phyloP scores from a whole-genome alignment of 495 filamentous ascomycete species.

The Daldinia concentrica region DNA sequence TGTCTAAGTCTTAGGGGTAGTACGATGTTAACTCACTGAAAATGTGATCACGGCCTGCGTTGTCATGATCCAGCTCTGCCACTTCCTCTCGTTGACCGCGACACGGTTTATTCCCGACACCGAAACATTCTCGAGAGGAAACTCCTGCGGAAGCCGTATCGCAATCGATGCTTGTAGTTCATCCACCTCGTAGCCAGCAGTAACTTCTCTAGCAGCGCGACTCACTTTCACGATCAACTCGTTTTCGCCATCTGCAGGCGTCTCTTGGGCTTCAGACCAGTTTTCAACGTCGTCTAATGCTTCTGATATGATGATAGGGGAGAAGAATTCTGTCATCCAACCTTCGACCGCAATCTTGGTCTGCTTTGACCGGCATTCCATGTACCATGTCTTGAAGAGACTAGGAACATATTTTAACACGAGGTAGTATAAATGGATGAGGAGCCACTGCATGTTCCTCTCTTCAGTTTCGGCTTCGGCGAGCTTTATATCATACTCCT shows the following conservation, averaged over 20 bases:
- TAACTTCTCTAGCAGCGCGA: constrained; percentile 73
- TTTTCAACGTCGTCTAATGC: constrained; percentile 73
- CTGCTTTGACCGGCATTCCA: constrained; percentile 76
- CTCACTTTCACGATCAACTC: constrained; percentile 77
- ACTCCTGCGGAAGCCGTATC: constrained; percentile 79
- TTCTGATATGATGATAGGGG: constrained; percentile 78
- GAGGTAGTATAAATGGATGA: constrained; percentile 87
- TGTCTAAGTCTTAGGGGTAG: not conserved
- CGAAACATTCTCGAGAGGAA: constrained; percentile 80
- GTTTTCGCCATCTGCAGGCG: constrained; percentile 69
- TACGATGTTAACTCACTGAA: constrained; percentile 59
- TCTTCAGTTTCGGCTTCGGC: constrained; percentile 66
- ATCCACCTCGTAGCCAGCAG: constrained; percentile 84
- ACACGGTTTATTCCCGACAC: constrained; percentile 83
- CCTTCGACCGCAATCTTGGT: constrained; percentile 76
- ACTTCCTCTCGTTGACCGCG: constrained; percentile 86
- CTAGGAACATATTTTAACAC: constrained; percentile 76
- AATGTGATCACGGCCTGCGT: constrained; percentile 95
- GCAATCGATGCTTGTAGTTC: constrained; percentile 82
- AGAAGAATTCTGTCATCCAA: constrained; percentile 88
- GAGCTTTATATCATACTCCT: constrained; percentile 66
- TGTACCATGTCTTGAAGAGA: constrained; percentile 88
- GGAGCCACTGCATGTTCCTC: constrained; percentile 79
- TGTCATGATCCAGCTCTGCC: constrained; percentile 82
- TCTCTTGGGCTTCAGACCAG: constrained; percentile 70